Base-by-base conservation (phyloP, 2,329 filamentous ascomycete species). In the Colletotrichum sublineola region DNA sequence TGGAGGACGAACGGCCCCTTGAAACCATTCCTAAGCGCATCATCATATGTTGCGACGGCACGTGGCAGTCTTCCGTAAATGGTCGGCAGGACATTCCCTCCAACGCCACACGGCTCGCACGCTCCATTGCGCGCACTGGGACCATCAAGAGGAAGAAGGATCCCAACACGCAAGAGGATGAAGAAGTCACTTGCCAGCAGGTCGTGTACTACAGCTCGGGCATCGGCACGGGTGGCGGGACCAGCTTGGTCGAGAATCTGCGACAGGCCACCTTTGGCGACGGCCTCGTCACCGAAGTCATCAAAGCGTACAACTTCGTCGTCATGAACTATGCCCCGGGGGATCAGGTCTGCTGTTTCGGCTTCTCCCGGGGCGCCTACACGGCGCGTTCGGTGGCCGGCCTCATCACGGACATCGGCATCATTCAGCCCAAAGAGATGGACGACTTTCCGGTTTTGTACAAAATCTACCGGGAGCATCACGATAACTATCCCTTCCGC, bases 351-450 rank as follows among this genome's bases (percentile, higher is more conserved):
- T 76, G 81, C 48, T 77, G 81, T 48, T 76, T 82, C 11, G 82
- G 82, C 8, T 84, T 83, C 74, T 83, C 81, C 2, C 76, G 82
- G 2, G 82, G 82, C 4, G 82, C 82, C 7, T 84, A 82, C 73
- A 84, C 82, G 2, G 82, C 81, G 31, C 80, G 82, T 7, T 80
- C 82, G 0, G 78, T 81, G 3, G 82, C 82, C 5, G 82, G 83
- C 63, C 79, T 84, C 53, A 76, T 84, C 44, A 73, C 64, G 1
- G 76, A 77, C 24, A 73, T 78, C 18, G 76, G 76, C 29, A 64
- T 78, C 55, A 70, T 76, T 11, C 60, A 40, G 11, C 74, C 74
- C 1, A 38, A 50, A 1, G 63, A 67, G 11, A 15, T 67, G 53
- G 24, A 60, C 14, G 55, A 57, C 44, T 67, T 67, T n/a, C 53